Evolutionary conservation across 805 yeast genomes (phyloP), one percentile per base, ranked within the genome.

Genomic region (Monosporozyma aquatica): DNA sequence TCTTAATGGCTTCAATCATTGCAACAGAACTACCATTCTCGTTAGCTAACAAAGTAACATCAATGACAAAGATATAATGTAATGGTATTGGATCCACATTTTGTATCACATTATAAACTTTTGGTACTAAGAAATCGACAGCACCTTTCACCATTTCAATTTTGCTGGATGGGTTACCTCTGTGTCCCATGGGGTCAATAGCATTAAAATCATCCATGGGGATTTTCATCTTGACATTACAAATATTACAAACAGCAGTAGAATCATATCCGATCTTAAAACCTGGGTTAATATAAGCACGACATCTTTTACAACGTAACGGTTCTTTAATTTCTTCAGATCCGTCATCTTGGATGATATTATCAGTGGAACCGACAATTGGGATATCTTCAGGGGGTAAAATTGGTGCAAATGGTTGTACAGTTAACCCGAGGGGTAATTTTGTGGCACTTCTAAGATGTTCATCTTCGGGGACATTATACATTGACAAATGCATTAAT

Each of bases 281-380:
- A 15, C 79, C 75, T 3, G 97, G 94, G 58, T 90, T 92, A 47
- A 87, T 71, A 61, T 87, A 92, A 1, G 95, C 76, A 43, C 96
- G 76, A 65, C 99, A 92, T 47, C 97, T 80, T 50, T 77, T 75
- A 64, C 99, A 92, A 51, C 99, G 75, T 26, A 94, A 80, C 0
- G 95, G 20, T 69, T 64, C 66, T 75, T 74, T 42, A 8, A 47
- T 38, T 17, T 45, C 46, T 32, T 64, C 66, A 75, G 74, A 29
- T 3, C 43, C 42, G 25, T 45, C 43, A 9, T 32, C 22, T 13
- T 25, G 18, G 18, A 42, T 25, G 3, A 44, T 13, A 10, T 37
- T 33, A n/a, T 24, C 27, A 13, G 18, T 26, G 11, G 36, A n/a
- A 4, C 30, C 49, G 7, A 53, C 79, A 4, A 72, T 70, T 0